Evolutionary conservation across 2,329 filamentous ascomycete species (phyloP).

Genomic region (Nemania sp.): DNA sequence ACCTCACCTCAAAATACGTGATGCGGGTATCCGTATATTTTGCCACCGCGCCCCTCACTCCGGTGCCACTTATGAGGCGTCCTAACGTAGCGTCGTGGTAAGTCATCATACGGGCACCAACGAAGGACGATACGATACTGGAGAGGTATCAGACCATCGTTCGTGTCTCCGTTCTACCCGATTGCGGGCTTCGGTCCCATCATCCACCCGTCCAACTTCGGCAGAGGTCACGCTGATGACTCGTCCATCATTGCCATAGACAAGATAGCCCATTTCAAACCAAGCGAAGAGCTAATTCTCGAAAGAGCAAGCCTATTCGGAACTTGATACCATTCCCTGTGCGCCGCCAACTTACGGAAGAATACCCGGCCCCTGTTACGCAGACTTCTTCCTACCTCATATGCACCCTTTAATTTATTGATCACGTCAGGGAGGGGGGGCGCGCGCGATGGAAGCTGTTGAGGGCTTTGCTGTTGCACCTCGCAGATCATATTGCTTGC

Average conservation of each 20-base stretch:
- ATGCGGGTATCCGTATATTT: slow-evolving; percentile 12
- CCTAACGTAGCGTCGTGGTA: not conserved
- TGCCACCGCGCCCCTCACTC: slow-evolving; percentile 8
- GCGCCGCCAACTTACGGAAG: not conserved
- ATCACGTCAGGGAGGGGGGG: not conserved
- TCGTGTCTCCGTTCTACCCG: not conserved
- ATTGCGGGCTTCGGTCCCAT: slow-evolving; percentile 2
- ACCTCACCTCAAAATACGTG: not conserved
- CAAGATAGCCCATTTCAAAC: not conserved
- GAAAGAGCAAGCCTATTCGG: not conserved
- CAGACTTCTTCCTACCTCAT: not conserved
- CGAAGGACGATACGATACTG: slow-evolving; percentile 1
- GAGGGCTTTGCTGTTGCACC: slow-evolving; percentile 12
- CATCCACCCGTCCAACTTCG: not conserved
- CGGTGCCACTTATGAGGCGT: slow-evolving; percentile 7
- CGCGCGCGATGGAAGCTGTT: not conserved
- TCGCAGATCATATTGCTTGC: slow-evolving; percentile 17
- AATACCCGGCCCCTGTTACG: not conserved
- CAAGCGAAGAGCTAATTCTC: not conserved
- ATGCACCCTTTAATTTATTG: not conserved
- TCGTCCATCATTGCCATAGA: not conserved
- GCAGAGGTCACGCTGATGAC: not conserved
- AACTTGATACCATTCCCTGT: not conserved
- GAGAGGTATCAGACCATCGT: slow-evolving; percentile 9
- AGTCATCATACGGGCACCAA: not conserved